Evolutionary conservation across 2,329 filamentous ascomycete genomes (phyloP), one percentile per base, ranked within the genome.

Genomic region (Phialocephala sp.): DNA sequence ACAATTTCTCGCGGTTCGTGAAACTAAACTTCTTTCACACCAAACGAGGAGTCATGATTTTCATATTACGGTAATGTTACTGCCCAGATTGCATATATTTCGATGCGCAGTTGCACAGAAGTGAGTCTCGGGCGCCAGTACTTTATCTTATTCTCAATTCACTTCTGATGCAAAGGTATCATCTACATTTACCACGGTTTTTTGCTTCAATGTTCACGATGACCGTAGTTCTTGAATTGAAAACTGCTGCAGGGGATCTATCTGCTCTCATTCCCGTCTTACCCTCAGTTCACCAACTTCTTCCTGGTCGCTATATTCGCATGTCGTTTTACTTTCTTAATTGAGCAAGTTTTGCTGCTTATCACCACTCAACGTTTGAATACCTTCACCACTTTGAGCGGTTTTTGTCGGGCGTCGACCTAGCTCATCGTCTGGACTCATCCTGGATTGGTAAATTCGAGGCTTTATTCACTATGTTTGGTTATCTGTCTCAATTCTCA

Each of bases 11-110:
- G n/a, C 15, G 11, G 32, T 52, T 3, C 47, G n/a, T n/a, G 27
- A 35, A 20, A 50, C 24, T 22, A 22, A 41, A 45, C 63, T 47
- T 67, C 67, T 64, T 66, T 66, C 67, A 59, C 41, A 41, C n/a
- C 41, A 50, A 22, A 50, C 27, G 27, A 32, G 3, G 27, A 32
- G 6, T 32, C 27, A 32, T 6, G 27, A 32, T 32, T 32, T 32
- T 32, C n/a, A 32, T 32, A 32, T 32, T 32, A 32, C 27, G 27
- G 6, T 32, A 32, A 32, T 32, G n/a, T 6, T 32, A 6, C 6
- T 32, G 27, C 27, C 27, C 6, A 32, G 27, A 32, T 32, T 32
- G 27, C 27, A 32, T 6, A 3, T 3, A 32, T 32, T 32, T 32
- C 27, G 3, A 32, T 32, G 27, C 27, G 27, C 3, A 32, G 27